phyloP scores from a whole-genome alignment of 192 early-diverging fungal species.

The Spinellus fusiger region DNA sequence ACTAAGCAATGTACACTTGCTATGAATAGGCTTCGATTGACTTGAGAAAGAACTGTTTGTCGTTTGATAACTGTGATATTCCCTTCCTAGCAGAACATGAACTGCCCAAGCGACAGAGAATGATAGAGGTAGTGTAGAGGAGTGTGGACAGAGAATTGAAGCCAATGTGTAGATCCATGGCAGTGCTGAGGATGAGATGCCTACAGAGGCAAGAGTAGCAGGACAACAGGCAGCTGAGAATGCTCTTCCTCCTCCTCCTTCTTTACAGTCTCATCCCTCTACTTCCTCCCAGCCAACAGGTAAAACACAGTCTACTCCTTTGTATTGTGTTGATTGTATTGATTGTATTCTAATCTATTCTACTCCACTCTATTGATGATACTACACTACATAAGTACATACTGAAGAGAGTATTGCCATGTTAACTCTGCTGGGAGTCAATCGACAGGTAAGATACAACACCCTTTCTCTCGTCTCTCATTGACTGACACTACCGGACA shows the following conservation, averaged over 20 bases:
- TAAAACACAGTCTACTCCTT: no score
- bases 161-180: constrained; percentile 20
- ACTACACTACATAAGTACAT: constrained; percentile 15
- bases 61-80: constrained; percentile 74
- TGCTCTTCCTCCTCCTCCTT: no score
- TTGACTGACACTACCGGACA: not conserved
- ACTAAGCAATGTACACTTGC: not conserved
- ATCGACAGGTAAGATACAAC: constrained; percentile 36
- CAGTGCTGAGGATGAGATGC: constrained; percentile 34
- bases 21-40: constrained; percentile 76
- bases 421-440: constrained; percentile 73
- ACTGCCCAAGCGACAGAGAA: constrained; percentile 62
- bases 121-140: constrained; percentile 24
- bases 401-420: constrained; percentile 66
- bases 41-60: constrained; percentile 71
- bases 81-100: constrained; percentile 91
- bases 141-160: not conserved
- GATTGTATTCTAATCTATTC: no score
- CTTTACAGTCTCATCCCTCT: no score
- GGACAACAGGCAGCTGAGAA: constrained; percentile 23
- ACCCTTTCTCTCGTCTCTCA: no score
- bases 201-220: constrained; percentile 32
- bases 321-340: no score
- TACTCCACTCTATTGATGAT: not conserved
- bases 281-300: no score